phyloP scores from a whole-genome alignment of 2,329 filamentous ascomycete genomes.

The Thelonectria discophora region DNA sequence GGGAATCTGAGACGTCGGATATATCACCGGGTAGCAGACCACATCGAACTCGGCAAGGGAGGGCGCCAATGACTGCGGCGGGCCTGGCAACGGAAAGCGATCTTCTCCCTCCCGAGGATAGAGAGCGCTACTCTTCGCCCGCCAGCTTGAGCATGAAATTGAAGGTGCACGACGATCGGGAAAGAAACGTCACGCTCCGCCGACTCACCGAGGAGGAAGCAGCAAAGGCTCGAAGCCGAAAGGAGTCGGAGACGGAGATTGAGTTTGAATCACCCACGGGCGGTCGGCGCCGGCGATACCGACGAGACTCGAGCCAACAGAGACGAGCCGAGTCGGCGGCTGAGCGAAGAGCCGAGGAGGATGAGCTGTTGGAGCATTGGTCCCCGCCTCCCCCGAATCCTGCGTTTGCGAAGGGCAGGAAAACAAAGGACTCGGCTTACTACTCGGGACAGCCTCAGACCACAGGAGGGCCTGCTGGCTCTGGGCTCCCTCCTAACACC shows the following conservation, averaged over 20 bases:
- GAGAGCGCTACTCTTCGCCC: conserved; percentile 53
- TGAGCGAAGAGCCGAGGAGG: conserved; percentile 54
- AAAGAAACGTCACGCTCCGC: conserved; percentile 68
- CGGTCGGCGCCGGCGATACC: conserved; percentile 57
- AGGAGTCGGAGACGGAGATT: conserved; percentile 63
- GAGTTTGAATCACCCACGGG: conserved; percentile 63
- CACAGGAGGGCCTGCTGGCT: conserved; percentile 51
- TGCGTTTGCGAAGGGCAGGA: conserved; percentile 61
- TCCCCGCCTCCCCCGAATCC: conserved; percentile 68
- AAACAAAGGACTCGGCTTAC: conserved; percentile 69
- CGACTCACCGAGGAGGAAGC: conserved; percentile 69
- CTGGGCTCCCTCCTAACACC: conserved; percentile 3
- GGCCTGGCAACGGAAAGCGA: conserved; percentile 59
- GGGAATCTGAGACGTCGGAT: conserved; percentile 43
- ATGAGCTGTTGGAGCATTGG: conserved; percentile 54
- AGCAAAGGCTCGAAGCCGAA: conserved; percentile 54
- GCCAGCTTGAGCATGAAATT: conserved; percentile 65
- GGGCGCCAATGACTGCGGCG: conserved; percentile 52
- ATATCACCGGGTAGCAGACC: conserved; percentile 47
- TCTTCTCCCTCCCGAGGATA: conserved; percentile 44
- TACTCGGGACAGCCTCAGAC: conserved; percentile 61
- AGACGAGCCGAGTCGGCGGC: conserved; percentile 55
- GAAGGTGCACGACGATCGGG: conserved; percentile 67
- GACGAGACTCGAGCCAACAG: conserved; percentile 61
- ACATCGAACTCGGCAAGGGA: conserved; percentile 56